phyloP scores from a whole-genome alignment of 2,329 filamentous ascomycete species.

The Graphiopsis chlorocephala region DNA sequence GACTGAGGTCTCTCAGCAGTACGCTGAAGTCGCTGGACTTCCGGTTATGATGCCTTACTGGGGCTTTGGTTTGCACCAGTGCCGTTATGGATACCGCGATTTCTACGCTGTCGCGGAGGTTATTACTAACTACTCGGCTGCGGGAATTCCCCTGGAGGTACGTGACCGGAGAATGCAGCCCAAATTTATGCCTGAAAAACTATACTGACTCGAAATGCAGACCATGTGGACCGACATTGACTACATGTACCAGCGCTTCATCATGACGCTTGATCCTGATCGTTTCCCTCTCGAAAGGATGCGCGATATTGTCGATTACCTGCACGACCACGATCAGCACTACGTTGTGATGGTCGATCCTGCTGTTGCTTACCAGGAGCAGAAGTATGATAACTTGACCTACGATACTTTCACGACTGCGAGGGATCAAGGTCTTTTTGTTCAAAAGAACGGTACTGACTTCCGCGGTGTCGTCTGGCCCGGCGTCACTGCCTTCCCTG shows the following conservation, averaged over 20 bases:
- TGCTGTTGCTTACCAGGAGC: conserved; percentile 39
- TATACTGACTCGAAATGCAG: not conserved
- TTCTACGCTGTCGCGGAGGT: conserved; percentile 62
- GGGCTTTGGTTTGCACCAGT: conserved; percentile 49
- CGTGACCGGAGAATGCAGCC: conserved; percentile 50
- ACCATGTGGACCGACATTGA: conserved; percentile 25
- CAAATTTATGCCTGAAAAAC: not conserved
- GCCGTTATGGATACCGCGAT: conserved; percentile 49
- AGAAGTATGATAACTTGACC: conserved; percentile 21
- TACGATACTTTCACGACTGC: conserved; percentile 16
- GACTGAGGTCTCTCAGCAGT: conserved; percentile 48
- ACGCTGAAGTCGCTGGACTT: conserved; percentile 49
- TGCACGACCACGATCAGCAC: conserved; percentile 43
- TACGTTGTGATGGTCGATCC: conserved; percentile 71
- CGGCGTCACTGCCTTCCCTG: conserved; percentile 51
- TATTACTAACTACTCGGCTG: conserved; percentile 63
- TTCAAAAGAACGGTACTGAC: conserved; percentile 53
- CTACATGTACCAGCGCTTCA: conserved; percentile 45
- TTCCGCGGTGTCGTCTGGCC: conserved; percentile 72
- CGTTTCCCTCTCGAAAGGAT: conserved; percentile 62
- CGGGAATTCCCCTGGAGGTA: conserved; percentile 66
- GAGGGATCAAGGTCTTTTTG: conserved; percentile 44
- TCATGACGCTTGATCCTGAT: conserved; percentile 65
- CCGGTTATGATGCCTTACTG: conserved; percentile 53
- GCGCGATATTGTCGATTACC: conserved; percentile 55